These are phyloP conservation scores for Pythium phragmitis DNA, from an alignment of 352 stramenopile genomes.

Conservation along the genomic window DNA sequence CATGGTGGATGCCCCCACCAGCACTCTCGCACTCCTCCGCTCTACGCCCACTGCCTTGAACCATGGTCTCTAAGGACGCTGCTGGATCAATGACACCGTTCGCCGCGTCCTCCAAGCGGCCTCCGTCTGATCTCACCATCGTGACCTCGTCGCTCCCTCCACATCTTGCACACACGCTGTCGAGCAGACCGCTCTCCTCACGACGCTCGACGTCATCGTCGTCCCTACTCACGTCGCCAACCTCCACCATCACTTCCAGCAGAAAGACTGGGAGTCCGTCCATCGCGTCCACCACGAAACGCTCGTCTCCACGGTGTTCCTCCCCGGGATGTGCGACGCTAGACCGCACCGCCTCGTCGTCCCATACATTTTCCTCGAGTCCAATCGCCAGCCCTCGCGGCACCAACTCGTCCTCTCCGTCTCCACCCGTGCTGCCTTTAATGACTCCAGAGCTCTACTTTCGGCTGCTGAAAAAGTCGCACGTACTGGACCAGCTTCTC, in stretches of 20 bases:
- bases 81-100: neutral
- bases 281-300: conserved; percentile 1
- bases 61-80: conserved; percentile 2
- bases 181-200: neutral
- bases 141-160: conserved; percentile 12
- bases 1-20: too few relatives aligned
- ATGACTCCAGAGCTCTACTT: conserved; percentile 67
- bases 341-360: conserved; percentile 2
- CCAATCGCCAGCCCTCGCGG: neutral
- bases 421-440: conserved; percentile 8
- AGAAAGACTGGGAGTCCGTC: neutral
- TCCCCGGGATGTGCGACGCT: conserved; percentile 7
- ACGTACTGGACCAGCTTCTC: conserved; percentile 59
- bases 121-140: conserved; percentile 3
- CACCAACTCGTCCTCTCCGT: neutral
- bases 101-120: neutral
- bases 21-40: neutral
- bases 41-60: neutral
- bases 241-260: neutral
- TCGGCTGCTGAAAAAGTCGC: conserved; percentile 62
- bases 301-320: conserved; percentile 13
- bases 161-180: neutral
- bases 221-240: conserved; percentile 8
- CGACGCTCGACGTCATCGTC: conserved; percentile 6
- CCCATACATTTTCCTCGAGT: neutral